These are phyloP conservation scores for Orbilia quercus DNA, from an alignment of 2,329 filamentous ascomycete species.

Conservation along the genomic window DNA sequence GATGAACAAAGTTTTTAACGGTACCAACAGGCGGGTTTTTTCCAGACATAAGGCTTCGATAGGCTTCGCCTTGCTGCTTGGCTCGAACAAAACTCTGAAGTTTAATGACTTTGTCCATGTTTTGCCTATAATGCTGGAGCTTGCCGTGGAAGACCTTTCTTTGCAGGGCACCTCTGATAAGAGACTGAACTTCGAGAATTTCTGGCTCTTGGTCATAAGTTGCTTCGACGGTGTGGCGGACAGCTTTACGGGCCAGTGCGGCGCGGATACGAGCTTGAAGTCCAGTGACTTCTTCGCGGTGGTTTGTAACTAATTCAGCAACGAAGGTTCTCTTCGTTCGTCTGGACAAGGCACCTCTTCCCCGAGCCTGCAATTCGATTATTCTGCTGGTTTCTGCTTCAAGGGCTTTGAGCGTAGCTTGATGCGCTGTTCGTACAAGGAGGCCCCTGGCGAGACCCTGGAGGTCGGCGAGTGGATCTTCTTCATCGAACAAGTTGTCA, in stretches of 20 bases:
- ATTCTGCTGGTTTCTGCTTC: slow-evolving; percentile 49
- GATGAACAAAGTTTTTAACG: slow-evolving; percentile 96
- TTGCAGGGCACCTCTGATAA: slow-evolving; percentile 74
- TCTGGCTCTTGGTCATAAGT: slow-evolving; percentile 85
- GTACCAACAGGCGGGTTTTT: slow-evolving; percentile 97
- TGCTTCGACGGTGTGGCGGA: slow-evolving; percentile 79
- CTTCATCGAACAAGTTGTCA: slow-evolving; percentile 73
- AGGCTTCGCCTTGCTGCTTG: slow-evolving; percentile 95
- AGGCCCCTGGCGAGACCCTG: slow-evolving; percentile 66
- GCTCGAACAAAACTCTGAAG: slow-evolving; percentile 96
- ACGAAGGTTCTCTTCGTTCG: slow-evolving; percentile 73
- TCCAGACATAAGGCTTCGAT: slow-evolving; percentile 87
- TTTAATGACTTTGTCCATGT: slow-evolving; percentile 99
- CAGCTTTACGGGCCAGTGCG: slow-evolving; percentile 78
- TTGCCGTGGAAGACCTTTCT: slow-evolving; percentile 72
- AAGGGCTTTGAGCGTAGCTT: slow-evolving; percentile 70
- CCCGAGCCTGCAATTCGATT: slow-evolving; percentile 71
- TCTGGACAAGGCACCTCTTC: slow-evolving; percentile 79
- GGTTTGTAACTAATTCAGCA: slow-evolving; percentile 75
- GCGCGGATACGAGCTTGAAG: slow-evolving; percentile 82
- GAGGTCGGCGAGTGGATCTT: slow-evolving; percentile 71
- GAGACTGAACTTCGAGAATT: slow-evolving; percentile 69
- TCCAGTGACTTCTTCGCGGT: slow-evolving; percentile 71
- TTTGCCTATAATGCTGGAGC: slow-evolving; percentile 88
- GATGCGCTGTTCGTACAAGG: slow-evolving; percentile 56